Evolutionary conservation across 139 green algal species (phyloP), one percentile per base, ranked within the genome.

Genomic region (Bryopsis sp.): DNA sequence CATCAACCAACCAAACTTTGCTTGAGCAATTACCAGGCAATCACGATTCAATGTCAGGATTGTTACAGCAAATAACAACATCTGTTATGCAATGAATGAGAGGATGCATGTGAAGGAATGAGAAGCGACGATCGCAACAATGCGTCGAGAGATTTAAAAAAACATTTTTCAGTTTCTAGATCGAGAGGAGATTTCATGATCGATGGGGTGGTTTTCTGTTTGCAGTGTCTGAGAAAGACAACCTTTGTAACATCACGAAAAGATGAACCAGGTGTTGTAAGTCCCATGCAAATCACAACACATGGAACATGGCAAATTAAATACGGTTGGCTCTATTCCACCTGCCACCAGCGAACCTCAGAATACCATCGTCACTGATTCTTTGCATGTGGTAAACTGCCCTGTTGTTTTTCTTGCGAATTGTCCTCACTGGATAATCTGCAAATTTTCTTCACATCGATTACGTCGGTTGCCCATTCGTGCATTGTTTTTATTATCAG

Each of bases 1-100:
- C n/a, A 93, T 92, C 48, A 82, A 80, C 39, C 82, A 92, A 78
- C 86, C 88, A 2, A 83, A 92, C 69, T 47, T 93, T 54, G 43
- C 19, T 11, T 54, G 43, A 54, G 43, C 43, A 26, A 19, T 54
- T 11, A 19, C 43, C 11, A 11, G 43, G 43, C 11, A 11, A 26
- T 54, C 43, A 54, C 11, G 43, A 11, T 54, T 11, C 43, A 19
- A 54, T 19, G 43, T 54, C 43, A 54, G 43, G 43, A 54, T 54
- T 11, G 15, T 11, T 19, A 26, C 43, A 54, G 11, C 43, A 19
- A 19, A 54, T 54, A 26, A 26, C 19, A 19, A 11, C 43, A 54
- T 54, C 19, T 54, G 11, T 11, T 54, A 26, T 26, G 19, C 43
- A 19, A 19, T 54, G 43, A 54, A 11, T 11, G 43, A 11, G 43